Evolutionary conservation across 2,329 filamentous ascomycete genomes (phyloP), one percentile per base, ranked within the genome.

Genomic region (Fusarium redolens): DNA sequence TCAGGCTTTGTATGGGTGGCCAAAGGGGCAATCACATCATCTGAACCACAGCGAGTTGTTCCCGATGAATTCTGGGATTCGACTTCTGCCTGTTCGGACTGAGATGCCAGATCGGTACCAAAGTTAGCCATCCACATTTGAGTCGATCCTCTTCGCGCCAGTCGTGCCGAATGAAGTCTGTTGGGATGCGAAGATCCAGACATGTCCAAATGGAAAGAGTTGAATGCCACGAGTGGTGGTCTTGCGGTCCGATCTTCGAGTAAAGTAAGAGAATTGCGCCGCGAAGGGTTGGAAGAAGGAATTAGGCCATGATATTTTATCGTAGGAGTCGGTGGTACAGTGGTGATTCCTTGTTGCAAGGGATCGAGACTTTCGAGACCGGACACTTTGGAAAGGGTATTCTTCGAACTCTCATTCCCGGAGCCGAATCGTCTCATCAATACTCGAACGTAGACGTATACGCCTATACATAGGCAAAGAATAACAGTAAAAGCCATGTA

Each of bases 401-500:
- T 72, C 41, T 55, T 69, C 10, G 64, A 74, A 59, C 52, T 61
- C 35, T 68, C 62, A 3, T 44, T 64, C 4, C 61, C 68, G 2
- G 64, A 54, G 10, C 79, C 81, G 60, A 86, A 86, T 6, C 82
- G 79, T 7, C 78, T 79, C 77, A 86, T 83, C 38, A 83, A 78
- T 15, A 82, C 80, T 25, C 83, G 81, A 12, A 95, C 90, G 71
- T 93, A 92, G 15, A 89, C 77, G 78, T 95, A 95, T n/a, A 95
- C 91, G 11, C 88, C 88, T 30, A 88, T 83, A 54, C 94, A 93
- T 4, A 93, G 88, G 33, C 85, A 79, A 38, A 93, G 81, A 70
- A 95, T 92, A 31, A 87, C 83, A 13, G 87, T 77, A 72, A 92
- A 89, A 57, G 94, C 90, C 40, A 93, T 73, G 71, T 94, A 94